phyloP scores from a whole-genome alignment of 352 stramenopile species.

The Phytopythium vexans region DNA sequence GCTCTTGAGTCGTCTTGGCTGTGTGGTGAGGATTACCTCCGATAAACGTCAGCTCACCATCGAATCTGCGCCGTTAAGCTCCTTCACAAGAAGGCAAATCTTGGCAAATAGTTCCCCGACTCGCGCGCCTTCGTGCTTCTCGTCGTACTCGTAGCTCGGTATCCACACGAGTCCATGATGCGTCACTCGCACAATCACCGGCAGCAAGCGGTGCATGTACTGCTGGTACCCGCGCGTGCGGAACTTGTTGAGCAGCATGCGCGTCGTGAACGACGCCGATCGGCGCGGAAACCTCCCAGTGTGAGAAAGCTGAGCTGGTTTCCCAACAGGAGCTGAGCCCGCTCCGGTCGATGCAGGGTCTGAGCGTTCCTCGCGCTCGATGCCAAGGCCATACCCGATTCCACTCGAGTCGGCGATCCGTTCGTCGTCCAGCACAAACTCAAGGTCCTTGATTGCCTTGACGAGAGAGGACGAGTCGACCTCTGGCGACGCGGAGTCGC shows the following conservation, averaged over 20 bases:
- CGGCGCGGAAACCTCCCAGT: slow-evolving; percentile 20
- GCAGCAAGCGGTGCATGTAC: slow-evolving; percentile 62
- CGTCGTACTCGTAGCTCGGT: slow-evolving; percentile 71
- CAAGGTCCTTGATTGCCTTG: slow-evolving; percentile 36
- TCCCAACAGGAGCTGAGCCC: not conserved
- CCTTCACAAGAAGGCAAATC: too few relatives aligned
- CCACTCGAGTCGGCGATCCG: slow-evolving; percentile 55
- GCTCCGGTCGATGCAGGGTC: not conserved
- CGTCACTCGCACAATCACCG: slow-evolving; percentile 74
- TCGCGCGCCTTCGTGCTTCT: slow-evolving; percentile 29
- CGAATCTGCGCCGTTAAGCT: too few relatives aligned
- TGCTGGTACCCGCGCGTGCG: slow-evolving; percentile 66
- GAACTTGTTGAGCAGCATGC: slow-evolving; percentile 36
- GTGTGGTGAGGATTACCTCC: too few relatives aligned
- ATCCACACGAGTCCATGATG: slow-evolving; percentile 71
- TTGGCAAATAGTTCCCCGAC: slow-evolving; percentile 16
- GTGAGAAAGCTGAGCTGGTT: not conserved
- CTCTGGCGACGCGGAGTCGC: slow-evolving; percentile 9
- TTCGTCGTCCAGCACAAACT: slow-evolving; percentile 71
- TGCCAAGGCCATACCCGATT: slow-evolving; percentile 66
- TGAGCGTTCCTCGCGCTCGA: slow-evolving; percentile 34
- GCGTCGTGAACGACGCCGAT: slow-evolving; percentile 31
- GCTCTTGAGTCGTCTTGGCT: too few relatives aligned
- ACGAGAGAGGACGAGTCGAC: slow-evolving; percentile 22
- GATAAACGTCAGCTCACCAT: too few relatives aligned